Evolutionary conservation across 2,329 filamentous ascomycete genomes (phyloP), one percentile per base, ranked within the genome.

Genomic region (Colletotrichum gloeosporioides): DNA sequence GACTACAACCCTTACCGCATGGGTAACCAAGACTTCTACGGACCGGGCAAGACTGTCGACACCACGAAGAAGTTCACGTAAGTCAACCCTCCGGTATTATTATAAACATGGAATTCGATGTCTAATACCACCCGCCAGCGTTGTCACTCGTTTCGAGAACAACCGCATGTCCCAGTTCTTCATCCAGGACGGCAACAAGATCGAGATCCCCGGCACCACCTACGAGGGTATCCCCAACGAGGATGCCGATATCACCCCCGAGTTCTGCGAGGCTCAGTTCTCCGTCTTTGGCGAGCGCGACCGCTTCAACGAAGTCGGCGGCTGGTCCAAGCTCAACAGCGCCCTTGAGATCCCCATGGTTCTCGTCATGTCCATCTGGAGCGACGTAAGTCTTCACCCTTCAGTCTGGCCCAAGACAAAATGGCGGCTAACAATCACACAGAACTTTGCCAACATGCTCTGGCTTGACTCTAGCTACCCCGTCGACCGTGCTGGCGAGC

Each of bases 1-100:
- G 92, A 93, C 81, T 93, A 91, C 87, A 93, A 93, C 87, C 85
- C 89, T 31, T 93, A 90, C 89, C 91, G 92, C 79, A 88, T 91
- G 86, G 92, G 71, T 2, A 89, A 90, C 83, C 85, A 85, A 39
- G 84, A 86, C 82, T 94, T 93, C 86, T 93, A 90, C 83, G 92
- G 92, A 49, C 84, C 87, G 0, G 90, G 88, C 77, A 86, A 86
- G 82, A 91, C 85, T 18, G 86, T 94, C 77, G 89, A 93, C 82
- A 92, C 91, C 67, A 88, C 81, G 69, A 86, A 86, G 79, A 88
- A 89, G 75, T 87, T 93, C 80, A 93, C 85, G 79, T 79, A 67
- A 44, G 67, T n/a, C 39, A 5, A n/a, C 7, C 39, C 39, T 7
- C 10, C 25, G 4, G 13, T 4, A 31, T 49, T 7, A 88, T 67